These are phyloP conservation scores for Laetiporus sulphureus DNA, from an alignment of 1,284 basidiomycete species.

Conservation along the genomic window DNA sequence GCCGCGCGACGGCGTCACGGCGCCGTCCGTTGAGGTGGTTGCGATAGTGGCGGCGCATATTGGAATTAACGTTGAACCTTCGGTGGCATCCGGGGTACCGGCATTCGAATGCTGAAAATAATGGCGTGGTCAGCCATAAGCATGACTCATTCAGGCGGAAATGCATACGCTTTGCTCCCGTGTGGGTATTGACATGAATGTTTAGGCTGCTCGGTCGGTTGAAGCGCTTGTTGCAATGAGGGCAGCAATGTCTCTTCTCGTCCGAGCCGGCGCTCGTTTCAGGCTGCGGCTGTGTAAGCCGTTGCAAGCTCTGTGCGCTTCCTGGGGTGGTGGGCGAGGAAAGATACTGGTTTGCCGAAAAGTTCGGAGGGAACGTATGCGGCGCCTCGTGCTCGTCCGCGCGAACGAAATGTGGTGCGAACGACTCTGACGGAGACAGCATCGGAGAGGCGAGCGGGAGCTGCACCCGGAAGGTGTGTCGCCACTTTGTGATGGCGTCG, in stretches of 20 bases:
- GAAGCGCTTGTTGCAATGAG: slow-evolving; percentile 35
- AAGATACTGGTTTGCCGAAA: slow-evolving; percentile 9
- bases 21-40: slow-evolving; percentile 26
- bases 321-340: slow-evolving; percentile 2
- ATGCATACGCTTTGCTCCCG: slow-evolving; percentile 33
- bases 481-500: slow-evolving; percentile 7
- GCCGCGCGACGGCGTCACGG: slow-evolving; percentile 16
- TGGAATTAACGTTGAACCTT: slow-evolving; percentile 37
- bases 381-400: background rate
- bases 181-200: slow-evolving; percentile 37
- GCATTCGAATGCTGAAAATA: slow-evolving; percentile 29
- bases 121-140: background rate
- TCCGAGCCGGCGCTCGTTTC: slow-evolving; percentile 7
- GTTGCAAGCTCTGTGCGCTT: background rate
- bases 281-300: background rate
- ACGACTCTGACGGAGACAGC: background rate
- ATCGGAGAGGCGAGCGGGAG: slow-evolving; percentile 1
- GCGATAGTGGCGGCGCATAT: slow-evolving; percentile 37
- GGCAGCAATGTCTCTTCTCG: slow-evolving; percentile 30
- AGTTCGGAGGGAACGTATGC: slow-evolving; percentile 5
- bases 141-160: background rate
- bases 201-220: slow-evolving; percentile 38
- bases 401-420: background rate
- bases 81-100: slow-evolving; percentile 33
- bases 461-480: slow-evolving; percentile 11